A percentile compares a stretch with the other conserved stretches of the same genome.
These are phyloP conservation scores for Rhododendron henanense DNA, from an alignment of 148 eudicot species.

Conservation along the genomic window DNA sequence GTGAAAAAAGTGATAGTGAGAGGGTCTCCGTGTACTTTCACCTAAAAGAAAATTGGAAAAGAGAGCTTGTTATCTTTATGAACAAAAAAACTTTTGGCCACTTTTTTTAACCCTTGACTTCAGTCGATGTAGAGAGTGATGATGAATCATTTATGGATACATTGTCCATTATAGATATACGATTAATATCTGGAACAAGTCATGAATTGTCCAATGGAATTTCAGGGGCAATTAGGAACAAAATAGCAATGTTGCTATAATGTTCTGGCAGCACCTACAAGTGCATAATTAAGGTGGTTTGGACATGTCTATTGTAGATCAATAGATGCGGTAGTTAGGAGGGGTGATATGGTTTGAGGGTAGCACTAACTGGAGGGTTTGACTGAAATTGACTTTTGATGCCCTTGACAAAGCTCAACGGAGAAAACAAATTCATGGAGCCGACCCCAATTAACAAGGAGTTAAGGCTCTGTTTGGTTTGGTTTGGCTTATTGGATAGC, in stretches of 20 bases:
- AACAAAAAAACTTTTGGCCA: not conserved
- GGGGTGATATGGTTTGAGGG: not conserved
- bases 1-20: too few species aligned
- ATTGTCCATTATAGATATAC: not conserved
- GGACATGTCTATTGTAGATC: not conserved
- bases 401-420: not conserved
- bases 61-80: not conserved
- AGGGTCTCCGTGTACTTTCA: too few species aligned
- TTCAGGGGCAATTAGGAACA: not conserved
- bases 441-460: not conserved
- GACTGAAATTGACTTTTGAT: not conserved
- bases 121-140: not conserved
- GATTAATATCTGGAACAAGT: not conserved
- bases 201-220: not conserved
- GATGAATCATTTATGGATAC: not conserved
- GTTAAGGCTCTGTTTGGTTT: not conserved
- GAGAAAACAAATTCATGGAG: not conserved
- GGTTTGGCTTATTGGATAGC: not conserved
- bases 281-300: not conserved
- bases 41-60: not conserved
- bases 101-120: not conserved
- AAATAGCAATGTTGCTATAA: not conserved
- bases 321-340: not conserved
- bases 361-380: not conserved
- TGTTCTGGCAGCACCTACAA: not conserved